Evolutionary conservation across 1,284 basidiomycete genomes (phyloP), one percentile per base, ranked within the genome.

Genomic region (Ceratobasidium sp.): DNA sequence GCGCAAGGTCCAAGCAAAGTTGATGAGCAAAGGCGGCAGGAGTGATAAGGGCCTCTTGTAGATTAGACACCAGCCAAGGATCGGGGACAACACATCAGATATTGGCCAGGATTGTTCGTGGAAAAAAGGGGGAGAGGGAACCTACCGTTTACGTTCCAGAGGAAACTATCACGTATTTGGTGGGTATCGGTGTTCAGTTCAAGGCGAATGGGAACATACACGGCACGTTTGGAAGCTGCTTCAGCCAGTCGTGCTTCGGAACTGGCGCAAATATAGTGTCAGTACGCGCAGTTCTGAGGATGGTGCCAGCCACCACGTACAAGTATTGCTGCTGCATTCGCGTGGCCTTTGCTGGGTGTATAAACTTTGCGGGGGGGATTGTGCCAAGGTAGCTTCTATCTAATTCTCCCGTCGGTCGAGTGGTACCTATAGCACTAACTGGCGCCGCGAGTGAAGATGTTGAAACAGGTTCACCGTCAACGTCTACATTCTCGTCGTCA

Each of bases 131-230:
- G 8, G 8, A 53, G 19, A 6, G 27, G 14, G 14, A 22, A 71
- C 80, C 19, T 83, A 85, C 84, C 95, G 80, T 93, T 89, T 66
- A 96, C 82, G 80, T 98, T 98, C 97, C 97, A 99, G n/a, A 95
- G 88, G 82, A 99, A 98, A 77, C 92, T 92, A 80, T 99, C 97
- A 74, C 95, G 91, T 81, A 99, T 90, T 79, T 96, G 88, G 80
- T 95, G 92, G 0, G 91, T 92, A 8, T 95, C 92, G 3, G 96
- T 96, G 80, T 98, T 96, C 78, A 98, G 90, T 79, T 98, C 96
- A 75, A 99, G 92, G 61, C 94, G 92, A 77, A 99, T 94, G 9
- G 97, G 97, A 3, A 98, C 89, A 31, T 97, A 88, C 1, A 91
- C 85, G 4, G 92, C 87, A 29, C 89, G 86, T 76, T 85, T 86